These are phyloP conservation scores for Mycena sanguinolenta DNA, from an alignment of 768 basidiomycete genomes.

Conservation along the genomic window DNA sequence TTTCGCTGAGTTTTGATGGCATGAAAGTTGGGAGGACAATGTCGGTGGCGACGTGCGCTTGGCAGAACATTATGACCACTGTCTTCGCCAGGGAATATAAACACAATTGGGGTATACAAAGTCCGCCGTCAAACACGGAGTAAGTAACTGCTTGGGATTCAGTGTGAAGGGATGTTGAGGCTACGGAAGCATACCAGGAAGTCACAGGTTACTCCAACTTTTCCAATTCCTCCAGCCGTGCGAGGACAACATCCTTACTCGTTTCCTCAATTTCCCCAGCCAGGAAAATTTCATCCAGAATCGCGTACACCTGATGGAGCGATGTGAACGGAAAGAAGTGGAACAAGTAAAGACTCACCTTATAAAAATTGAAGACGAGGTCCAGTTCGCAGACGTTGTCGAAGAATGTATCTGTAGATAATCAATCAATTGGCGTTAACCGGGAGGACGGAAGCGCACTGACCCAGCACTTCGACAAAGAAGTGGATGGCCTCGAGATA, in stretches of 20 bases:
- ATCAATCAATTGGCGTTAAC: background rate
- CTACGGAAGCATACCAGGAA: background rate
- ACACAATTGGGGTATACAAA: conserved; percentile 15
- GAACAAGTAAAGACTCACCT: conserved; percentile 62
- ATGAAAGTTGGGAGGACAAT: background rate
- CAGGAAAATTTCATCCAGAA: conserved; percentile 97
- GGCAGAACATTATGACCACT: background rate
- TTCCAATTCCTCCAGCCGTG: conserved; percentile 92
- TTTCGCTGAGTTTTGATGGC: background rate
- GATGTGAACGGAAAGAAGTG: background rate
- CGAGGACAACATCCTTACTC: conserved; percentile 94
- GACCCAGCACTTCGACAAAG: conserved; percentile 97
- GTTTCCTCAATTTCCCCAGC: conserved; percentile 99
- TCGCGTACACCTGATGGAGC: conserved; percentile 90
- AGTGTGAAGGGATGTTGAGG: background rate
- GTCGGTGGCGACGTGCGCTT: background rate
- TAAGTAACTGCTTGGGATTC: conserved; percentile 1
- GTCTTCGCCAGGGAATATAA: background rate
- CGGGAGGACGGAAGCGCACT: conserved; percentile 43
- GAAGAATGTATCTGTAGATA: conserved; percentile 88
- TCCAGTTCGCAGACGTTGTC: conserved; percentile 99
- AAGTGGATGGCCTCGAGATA: conserved; percentile 98
- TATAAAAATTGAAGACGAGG: conserved; percentile 99
- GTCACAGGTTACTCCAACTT: conserved; percentile 78
- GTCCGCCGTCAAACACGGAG: conserved; percentile 8